Percentiles rank a stretch among this genome's conserved stretches.
Evolutionary conservation across 345 rosid genomes (phyloP).

Genomic region (thale cress (Arabidopsis thaliana)): DNA sequence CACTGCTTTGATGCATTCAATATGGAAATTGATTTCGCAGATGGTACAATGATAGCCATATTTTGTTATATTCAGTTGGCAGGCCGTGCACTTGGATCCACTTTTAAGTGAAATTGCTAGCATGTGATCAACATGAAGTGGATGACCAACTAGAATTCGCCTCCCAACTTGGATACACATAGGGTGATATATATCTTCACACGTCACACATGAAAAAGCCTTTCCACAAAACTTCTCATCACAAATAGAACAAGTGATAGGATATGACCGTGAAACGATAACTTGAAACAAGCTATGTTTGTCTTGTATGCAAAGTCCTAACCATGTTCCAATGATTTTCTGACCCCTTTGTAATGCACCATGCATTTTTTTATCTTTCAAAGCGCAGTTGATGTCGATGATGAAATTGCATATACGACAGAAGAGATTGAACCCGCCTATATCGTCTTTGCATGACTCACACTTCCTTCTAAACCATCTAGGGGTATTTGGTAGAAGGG

Average conservation of each 20-base stretch:
- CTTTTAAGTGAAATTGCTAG: background rate
- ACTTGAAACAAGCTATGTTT: background rate
- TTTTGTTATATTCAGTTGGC: slow-evolving; percentile 4
- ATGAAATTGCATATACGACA: background rate
- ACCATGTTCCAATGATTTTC: background rate
- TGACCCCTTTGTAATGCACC: background rate
- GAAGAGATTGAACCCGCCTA: background rate
- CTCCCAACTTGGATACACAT: background rate
- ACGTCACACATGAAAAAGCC: background rate
- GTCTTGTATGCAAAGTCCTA: background rate
- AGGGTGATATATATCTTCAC: background rate
- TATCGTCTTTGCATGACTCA: background rate
- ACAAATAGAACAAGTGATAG: slow-evolving; percentile 1
- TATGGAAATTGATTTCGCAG: background rate
- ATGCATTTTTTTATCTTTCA: background rate
- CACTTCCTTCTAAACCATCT: background rate
- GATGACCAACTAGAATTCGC: background rate
- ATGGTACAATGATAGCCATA: background rate
- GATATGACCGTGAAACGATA: background rate
- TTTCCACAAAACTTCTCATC: background rate
- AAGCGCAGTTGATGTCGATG: background rate
- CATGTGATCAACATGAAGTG: slow-evolving; percentile 14
- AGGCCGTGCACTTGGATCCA: slow-evolving; percentile 11
- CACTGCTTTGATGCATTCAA: background rate
- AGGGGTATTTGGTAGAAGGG: background rate